phyloP scores from a whole-genome alignment of 768 basidiomycete species.

The Suillus subaureus region DNA sequence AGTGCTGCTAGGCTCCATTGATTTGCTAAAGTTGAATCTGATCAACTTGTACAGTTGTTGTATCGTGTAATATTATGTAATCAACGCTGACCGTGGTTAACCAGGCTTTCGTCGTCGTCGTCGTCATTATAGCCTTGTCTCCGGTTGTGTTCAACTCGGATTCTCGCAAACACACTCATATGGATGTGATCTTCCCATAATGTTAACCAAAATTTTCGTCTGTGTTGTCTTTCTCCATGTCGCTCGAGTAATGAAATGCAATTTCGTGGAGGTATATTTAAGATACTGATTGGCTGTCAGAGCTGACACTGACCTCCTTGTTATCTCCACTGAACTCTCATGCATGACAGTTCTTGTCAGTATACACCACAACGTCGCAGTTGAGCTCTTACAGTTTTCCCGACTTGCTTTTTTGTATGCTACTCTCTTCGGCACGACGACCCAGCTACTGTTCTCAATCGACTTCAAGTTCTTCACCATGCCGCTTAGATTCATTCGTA shows the following conservation, averaged over 20 bases:
- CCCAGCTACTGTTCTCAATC: neutral
- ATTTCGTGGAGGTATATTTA: neutral
- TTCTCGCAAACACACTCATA: too few species aligned
- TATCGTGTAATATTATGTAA: too few species aligned
- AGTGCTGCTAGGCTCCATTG: neutral
- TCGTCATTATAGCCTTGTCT: too few species aligned
- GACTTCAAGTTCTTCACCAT: conserved; percentile 23
- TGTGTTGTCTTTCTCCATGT: neutral
- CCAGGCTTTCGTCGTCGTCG: too few species aligned
- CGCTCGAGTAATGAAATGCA: neutral
- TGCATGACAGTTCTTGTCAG: neutral
- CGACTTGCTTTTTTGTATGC: neutral
- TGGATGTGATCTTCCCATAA: neutral
- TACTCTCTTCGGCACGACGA: neutral
- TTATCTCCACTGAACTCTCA: conserved; percentile 2
- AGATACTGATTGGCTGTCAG: neutral
- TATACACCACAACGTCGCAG: neutral
- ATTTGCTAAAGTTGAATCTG: neutral
- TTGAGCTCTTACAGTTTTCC: neutral
- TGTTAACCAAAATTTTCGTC: neutral
- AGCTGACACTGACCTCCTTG: neutral
- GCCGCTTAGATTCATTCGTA: conserved; percentile 33
- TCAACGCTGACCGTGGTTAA: too few species aligned
- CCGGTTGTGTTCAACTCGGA: too few species aligned
- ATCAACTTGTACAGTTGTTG: neutral